Evolutionary conservation across 2,329 filamentous ascomycete species (phyloP), one percentile per base, ranked within the genome.

Genomic region (Aspergillus ustus): DNA sequence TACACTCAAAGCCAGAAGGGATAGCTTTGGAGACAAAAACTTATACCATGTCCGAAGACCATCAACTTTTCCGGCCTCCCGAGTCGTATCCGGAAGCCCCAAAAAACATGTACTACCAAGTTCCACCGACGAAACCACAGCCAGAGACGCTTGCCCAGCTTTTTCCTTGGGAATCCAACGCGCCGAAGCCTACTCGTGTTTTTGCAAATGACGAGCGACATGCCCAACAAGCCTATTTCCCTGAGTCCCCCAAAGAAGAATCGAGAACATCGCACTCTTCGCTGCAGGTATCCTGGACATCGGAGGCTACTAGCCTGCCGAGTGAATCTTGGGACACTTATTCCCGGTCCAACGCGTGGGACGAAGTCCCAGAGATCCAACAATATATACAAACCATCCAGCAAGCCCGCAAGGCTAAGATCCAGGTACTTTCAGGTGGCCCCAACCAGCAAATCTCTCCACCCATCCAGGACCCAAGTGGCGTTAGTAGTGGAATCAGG

Each of bases 91-190:
- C 93, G 2, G 91, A 92, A 71, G 91, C 92, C 19, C 92, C 93
- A 0, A 90, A 85, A 75, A 86, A 93, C 72, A 93, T 97, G 91
- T 95, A 90, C 84, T 97, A 95, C 73, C 82, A 94, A 69, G 85
- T 96, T 40, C 93, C 93, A 5, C 73, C 68, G 44, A 75, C 72
- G 37, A 76, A 87, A 59, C 86, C 87, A 22, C 83, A 86, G 52
- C 80, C 84, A 48, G 82, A 88, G 66, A 85, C 81, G 63, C 85
- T 88, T 15, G 84, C 85, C 52, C 84, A 88, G 3, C 89, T 98
- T 52, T 99, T 99, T 75, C 95, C 95, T 0, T 99, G 95, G 95
- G 95, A 99, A 76, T 79, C 77, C 46, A 81, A 88, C 61, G 86
- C 85, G 63, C 84, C 89, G 13, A 86, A 82, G 69, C 79, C 87